Base-by-base conservation (phyloP, 2,329 filamentous ascomycete species). In the Sporothrix mexicana region DNA sequence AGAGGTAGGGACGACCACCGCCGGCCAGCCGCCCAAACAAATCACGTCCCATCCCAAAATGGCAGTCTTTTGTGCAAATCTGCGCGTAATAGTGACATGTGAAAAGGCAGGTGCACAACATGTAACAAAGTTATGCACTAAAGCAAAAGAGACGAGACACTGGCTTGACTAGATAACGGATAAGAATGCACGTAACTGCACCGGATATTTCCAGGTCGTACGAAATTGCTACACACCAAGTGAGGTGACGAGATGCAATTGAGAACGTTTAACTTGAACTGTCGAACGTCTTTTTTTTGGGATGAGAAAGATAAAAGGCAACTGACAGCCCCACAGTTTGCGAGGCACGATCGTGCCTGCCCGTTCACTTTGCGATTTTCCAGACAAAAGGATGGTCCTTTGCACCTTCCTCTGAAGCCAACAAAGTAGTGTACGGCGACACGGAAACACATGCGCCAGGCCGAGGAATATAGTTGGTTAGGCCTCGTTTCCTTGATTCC, bases 1-100 rank as follows among this genome's bases (percentile, higher is more conserved):
- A 49, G 66, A 25, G 49, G 49, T 41, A 69, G 30, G 66, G 55
- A 51, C 66, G 49, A 53, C 57, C 57, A 43, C 57, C 57, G 57
- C 57, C 57, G 57, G 12, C 30, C 30, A 43, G 36, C 57, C 57
- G 57, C 57, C 30, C 20, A 51, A 55, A 1, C 6, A 13, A 20
- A 9, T 12, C 12, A 47, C n/a, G n/a, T 66, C 41, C 61, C 41
- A 66, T 66, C 61, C 12, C 45, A 67, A 15, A 66, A 20, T 66
- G 36, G n/a, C 30, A 36, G 30, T 36, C 30, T 6, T 36, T 2
- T 51, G 17, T 15, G 61, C n/a, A 45, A 36, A 10, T 12, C 51
- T 43, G 25, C 53, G 23, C 20, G n/a, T 43, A 23, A 15, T 49
- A n/a, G 51, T 57, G 67, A 69, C 67, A 55, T 69, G 67, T 57